Percentiles rank a stretch among this genome's conserved stretches.
Evolutionary conservation across 2,329 filamentous ascomycete genomes (phyloP).

Genomic region (Aspergillus hiratsukae): DNA sequence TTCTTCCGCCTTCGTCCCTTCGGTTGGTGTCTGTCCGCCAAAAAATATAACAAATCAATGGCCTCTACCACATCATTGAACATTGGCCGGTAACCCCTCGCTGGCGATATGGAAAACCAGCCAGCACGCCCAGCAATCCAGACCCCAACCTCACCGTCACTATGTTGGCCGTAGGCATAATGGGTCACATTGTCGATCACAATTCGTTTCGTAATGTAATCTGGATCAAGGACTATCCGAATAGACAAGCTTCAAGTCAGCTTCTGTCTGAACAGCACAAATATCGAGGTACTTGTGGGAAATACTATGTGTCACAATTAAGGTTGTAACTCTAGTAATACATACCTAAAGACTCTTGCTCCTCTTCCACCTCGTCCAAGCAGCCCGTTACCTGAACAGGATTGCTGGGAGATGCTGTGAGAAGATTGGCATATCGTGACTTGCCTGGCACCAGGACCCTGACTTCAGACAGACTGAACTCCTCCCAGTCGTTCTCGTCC

Average conservation of each 20-base stretch:
- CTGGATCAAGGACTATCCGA: conserved; percentile 33
- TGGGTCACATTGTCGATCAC: conserved; percentile 47
- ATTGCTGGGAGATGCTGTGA: conserved; percentile 51
- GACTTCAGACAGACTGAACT: conserved; percentile 54
- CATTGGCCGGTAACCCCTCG: conserved; percentile 48
- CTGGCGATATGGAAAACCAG: conserved; percentile 57
- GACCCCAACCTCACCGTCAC: conserved; percentile 53
- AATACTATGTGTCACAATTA: background rate
- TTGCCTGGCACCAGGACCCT: conserved; percentile 49
- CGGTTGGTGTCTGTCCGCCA: conserved; percentile 54
- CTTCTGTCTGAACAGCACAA: background rate
- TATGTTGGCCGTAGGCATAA: conserved; percentile 48
- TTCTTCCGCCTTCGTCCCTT: conserved; percentile 30
- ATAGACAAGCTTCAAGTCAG: background rate
- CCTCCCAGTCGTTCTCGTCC: conserved; percentile 56
- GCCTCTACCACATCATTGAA: conserved; percentile 56
- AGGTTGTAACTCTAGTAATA: conserved; percentile 6
- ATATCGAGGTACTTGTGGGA: background rate
- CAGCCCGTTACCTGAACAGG: conserved; percentile 54
- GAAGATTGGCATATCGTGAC: conserved; percentile 49
- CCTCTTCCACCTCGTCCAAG: conserved; percentile 43
- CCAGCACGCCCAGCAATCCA: conserved; percentile 61
- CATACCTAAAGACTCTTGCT: conserved; percentile 41
- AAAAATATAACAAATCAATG: conserved; percentile 57
- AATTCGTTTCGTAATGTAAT: conserved; percentile 40